Percentiles rank a stretch among this genome's conserved stretches.
Evolutionary conservation across 2,329 filamentous ascomycete genomes (phyloP).

Genomic region (Onygenales sp.): DNA sequence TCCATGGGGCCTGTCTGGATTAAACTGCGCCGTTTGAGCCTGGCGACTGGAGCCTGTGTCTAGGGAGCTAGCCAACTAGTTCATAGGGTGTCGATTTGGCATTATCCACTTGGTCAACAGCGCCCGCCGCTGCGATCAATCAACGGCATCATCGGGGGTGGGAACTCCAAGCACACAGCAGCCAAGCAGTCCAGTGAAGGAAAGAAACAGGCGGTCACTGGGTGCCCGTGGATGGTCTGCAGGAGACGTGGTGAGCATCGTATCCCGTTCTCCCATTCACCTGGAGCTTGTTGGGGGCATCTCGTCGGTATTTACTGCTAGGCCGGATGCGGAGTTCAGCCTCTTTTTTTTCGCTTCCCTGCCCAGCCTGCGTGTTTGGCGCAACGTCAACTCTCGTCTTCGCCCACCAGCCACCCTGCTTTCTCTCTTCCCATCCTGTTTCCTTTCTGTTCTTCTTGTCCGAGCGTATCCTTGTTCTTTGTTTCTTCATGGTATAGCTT

Average conservation of each 20-base stretch:
- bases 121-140: background rate
- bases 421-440: background rate
- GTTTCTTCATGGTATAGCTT: background rate
- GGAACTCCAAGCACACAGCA: background rate
- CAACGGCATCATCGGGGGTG: background rate
- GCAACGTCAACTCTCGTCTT: background rate
- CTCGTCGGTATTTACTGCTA: background rate
- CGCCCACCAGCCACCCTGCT: background rate
- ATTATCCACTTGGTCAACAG: background rate
- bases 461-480: background rate
- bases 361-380: background rate
- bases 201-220: background rate
- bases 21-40: background rate
- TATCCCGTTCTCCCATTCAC: background rate
- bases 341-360: constrained; percentile 2
- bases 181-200: background rate
- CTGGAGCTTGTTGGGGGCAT: background rate
- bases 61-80: background rate
- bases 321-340: background rate
- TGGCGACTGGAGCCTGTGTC: background rate
- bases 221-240: background rate
- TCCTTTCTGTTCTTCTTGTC: background rate
- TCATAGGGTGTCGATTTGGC: background rate
- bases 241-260: background rate
- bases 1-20: background rate